Base-by-base conservation (phyloP, 177 flowering plant genomes). In the Tripterygium wilfordii region DNA sequence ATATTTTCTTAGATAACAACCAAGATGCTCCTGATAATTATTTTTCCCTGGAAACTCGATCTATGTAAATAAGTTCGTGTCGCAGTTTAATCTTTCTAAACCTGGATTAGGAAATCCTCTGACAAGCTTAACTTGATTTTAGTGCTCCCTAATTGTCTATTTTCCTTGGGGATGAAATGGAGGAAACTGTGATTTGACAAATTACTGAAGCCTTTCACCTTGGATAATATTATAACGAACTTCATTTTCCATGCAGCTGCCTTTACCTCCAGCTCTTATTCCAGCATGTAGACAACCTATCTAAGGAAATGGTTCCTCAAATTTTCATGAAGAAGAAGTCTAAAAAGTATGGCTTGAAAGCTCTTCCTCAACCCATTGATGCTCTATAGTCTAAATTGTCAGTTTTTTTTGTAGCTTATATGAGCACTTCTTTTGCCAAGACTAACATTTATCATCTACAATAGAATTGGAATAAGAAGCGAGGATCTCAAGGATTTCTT, bases 391-490 rank as follows among this genome's bases (percentile, higher is more conserved):
- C n/a, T n/a, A n/a, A n/a, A n/a, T n/a, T n/a, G n/a, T n/a, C 12
- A 23, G 23, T 16, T 41, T 38, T 13, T 40, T 14, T 2, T 24
- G 2, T 45, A 29, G 17, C 29, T 16, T 43, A 24, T 31, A 3
- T 25, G 5, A 16, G 16, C 5, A 48, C 30, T 18, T 65, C 16
- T 17, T 49, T 5, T 49, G 22, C 4, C 77, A n/a, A n/a, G n/a
- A n/a, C n/a, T n/a, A n/a, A n/a, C n/a, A n/a, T n/a, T n/a, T n/a
- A n/a, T n/a, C n/a, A n/a, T n/a, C n/a, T n/a, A n/a, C n/a, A n/a
- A n/a, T n/a, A 91, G 98, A 65, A 79, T 84, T 62, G 96, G 95
- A 28, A 80, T 88, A 49, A 79, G 88, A 72, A 88, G 91, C 25
- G 79, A 86, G 44, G 96, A 92, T 68, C 51, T 88, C 48, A 32